A percentile compares a stretch with the other conserved stretches of the same genome.
These are phyloP conservation scores for Tieghemiomyces parasiticus DNA, from an alignment of 192 early-diverging fungal species.

Conservation along the genomic window DNA sequence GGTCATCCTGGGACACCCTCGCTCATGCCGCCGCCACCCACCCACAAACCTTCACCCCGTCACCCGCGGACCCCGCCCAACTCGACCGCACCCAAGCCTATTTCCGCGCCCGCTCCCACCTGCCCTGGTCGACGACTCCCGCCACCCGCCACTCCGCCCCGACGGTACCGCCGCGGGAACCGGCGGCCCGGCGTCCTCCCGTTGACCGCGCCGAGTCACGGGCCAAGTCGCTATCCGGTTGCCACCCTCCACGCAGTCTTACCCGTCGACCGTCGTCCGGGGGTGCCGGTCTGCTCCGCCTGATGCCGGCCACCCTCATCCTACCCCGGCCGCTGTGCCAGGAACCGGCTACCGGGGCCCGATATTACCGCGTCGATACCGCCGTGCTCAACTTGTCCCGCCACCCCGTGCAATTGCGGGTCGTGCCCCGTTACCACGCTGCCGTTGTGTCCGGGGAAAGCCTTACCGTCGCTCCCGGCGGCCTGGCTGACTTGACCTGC, in stretches of 20 bases:
- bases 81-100: not conserved
- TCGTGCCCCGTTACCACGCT: slow-evolving; percentile 3
- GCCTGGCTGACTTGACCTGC: not conserved
- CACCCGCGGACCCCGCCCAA: too few species aligned
- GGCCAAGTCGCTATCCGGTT: too few species aligned
- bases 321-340: not conserved
- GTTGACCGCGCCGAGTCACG: too few species aligned
- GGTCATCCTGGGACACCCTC: too few species aligned
- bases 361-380: not conserved
- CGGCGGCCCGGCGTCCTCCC: too few species aligned
- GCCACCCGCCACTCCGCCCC: too few species aligned
- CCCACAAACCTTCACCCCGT: too few species aligned
- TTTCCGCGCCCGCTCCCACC: not conserved
- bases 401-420: not conserved
- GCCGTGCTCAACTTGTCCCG: slow-evolving; percentile 7
- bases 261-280: too few species aligned
- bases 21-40: too few species aligned
- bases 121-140: too few species aligned
- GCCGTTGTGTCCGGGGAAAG: not conserved
- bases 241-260: too few species aligned
- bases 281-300: not conserved
- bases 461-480: slow-evolving; percentile 8
- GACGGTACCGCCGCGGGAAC: too few species aligned
- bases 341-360: not conserved
- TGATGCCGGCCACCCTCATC: not conserved